phyloP scores from a whole-genome alignment of 1,139 yeast genomes.

The Nakaseomyces sp. region DNA sequence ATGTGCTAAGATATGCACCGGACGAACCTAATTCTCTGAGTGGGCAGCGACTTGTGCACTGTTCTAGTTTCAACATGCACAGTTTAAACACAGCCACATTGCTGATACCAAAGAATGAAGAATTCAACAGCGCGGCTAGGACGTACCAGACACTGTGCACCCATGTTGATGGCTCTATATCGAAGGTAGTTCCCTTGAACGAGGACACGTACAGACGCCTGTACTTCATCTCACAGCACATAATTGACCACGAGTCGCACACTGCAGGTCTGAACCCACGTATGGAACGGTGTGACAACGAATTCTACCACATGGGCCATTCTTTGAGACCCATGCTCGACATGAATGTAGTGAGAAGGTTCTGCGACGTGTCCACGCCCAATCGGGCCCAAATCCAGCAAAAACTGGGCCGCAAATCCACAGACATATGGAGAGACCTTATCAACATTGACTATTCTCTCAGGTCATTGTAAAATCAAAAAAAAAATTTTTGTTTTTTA shows the following conservation, averaged over 20 bases:
- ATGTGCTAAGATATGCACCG: slow-evolving; percentile 80
- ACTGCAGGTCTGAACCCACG: slow-evolving; percentile 76
- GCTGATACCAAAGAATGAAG: slow-evolving; percentile 40
- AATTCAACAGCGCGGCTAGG: slow-evolving; percentile 15
- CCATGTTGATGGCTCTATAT: slow-evolving; percentile 71
- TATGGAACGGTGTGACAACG: slow-evolving; percentile 53
- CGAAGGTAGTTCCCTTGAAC: slow-evolving; percentile 62
- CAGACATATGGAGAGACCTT: slow-evolving; percentile 61
- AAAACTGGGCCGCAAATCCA: slow-evolving; percentile 50
- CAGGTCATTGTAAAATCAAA: slow-evolving; percentile 19
- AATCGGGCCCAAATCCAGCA: slow-evolving; percentile 44
- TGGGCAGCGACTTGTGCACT: slow-evolving; percentile 67
- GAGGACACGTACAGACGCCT: slow-evolving; percentile 73
- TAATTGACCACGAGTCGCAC: slow-evolving; percentile 56
- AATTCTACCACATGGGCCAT: slow-evolving; percentile 22
- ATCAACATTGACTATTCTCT: slow-evolving; percentile 41
- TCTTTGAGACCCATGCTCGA: slow-evolving; percentile 51
- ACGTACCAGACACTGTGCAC: slow-evolving; percentile 55
- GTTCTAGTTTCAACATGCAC: slow-evolving; percentile 64
- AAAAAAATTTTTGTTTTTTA: too few relatives aligned
- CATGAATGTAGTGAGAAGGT: slow-evolving; percentile 45
- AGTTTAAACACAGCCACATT: slow-evolving; percentile 52
- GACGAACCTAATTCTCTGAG: slow-evolving; percentile 77
- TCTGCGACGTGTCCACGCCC: slow-evolving; percentile 48
- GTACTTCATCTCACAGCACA: slow-evolving; percentile 79